These are phyloP conservation scores for Neofusicoccum laricinum DNA, from an alignment of 2,329 filamentous ascomycete genomes.

Conservation along the genomic window DNA sequence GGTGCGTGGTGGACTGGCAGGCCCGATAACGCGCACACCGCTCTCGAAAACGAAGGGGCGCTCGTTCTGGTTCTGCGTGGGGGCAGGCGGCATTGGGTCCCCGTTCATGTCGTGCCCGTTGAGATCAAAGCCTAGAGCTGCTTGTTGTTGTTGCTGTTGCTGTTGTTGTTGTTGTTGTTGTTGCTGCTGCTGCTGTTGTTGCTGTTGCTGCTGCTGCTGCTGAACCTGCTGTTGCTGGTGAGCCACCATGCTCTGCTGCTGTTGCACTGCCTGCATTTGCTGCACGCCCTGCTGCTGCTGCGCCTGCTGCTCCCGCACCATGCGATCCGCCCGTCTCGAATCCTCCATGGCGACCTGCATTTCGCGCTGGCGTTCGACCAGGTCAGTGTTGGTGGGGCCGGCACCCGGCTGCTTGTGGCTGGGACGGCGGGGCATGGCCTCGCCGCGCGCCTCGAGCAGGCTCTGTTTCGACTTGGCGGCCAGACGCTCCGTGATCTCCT, in stretches of 20 bases:
- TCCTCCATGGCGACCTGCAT: constrained; percentile 16
- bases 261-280: constrained; percentile 15
- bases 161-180: constrained; percentile 11
- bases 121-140: constrained; percentile 9
- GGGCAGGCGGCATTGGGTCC: neutral
- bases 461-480: constrained; percentile 18
- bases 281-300: constrained; percentile 21
- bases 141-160: constrained; percentile 21
- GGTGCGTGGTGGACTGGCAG: constrained; percentile 9
- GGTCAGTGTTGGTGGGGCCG: constrained; percentile 13
- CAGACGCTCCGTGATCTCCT: constrained; percentile 17
- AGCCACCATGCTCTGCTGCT: constrained; percentile 11
- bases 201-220: neutral
- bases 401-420: constrained; percentile 16
- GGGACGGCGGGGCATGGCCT: constrained; percentile 11
- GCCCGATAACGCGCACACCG: constrained; percentile 18
- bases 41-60: constrained; percentile 20
- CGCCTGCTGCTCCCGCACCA: constrained; percentile 6
- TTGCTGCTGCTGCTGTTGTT: constrained; percentile 21
- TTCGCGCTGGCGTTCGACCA: constrained; percentile 15
- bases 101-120: constrained; percentile 16
- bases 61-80: constrained; percentile 4
- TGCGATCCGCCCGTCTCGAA: constrained; percentile 9
- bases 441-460: constrained; percentile 17
- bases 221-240: constrained; percentile 19